Percentiles rank a stretch among this genome's conserved stretches.
Conservation (phyloP, 1,284 basidiomycete species). For the Microbotryum violaceum region DNA sequence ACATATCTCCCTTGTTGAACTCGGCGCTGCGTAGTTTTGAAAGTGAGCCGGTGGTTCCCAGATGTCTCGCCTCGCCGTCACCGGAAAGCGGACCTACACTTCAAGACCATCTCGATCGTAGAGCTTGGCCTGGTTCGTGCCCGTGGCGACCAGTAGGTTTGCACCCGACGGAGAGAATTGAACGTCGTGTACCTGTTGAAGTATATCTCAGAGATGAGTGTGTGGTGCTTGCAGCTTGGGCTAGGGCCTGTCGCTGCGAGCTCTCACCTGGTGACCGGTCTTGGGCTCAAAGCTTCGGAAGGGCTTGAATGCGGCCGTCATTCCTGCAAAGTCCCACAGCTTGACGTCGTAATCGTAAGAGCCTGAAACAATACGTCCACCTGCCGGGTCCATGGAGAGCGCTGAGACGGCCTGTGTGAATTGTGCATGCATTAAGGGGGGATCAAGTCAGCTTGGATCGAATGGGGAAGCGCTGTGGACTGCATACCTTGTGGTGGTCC, state of each 20-base stretch:
- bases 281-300: conserved; percentile 94
- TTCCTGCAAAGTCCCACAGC: conserved; percentile 98
- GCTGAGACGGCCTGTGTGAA: conserved; percentile 67
- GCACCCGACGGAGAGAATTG: conserved; percentile 81
- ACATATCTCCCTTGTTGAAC: conserved; percentile 91
- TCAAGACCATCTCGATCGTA: conserved; percentile 86
- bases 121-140: conserved; percentile 76
- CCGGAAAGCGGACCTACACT: conserved; percentile 52
- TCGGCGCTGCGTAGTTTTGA: conserved; percentile 53
- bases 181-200: conserved; percentile 68
- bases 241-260: neutral
- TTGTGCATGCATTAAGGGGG: neutral
- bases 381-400: conserved; percentile 81
- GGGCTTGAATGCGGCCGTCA: conserved; percentile 75
- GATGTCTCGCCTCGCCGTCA: neutral
- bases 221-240: neutral
- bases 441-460: neutral
- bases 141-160: conserved; percentile 75
- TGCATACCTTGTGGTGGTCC: conserved; percentile 71
- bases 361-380: conserved; percentile 81
- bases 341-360: conserved; percentile 96
- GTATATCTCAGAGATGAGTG: neutral
- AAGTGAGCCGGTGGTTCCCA: neutral
- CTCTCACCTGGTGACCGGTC: conserved; percentile 77
- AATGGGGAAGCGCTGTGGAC: neutral